These are phyloP conservation scores for Alternaria hordeiaustralica DNA, from an alignment of 2,329 filamentous ascomycete genomes.

Conservation along the genomic window DNA sequence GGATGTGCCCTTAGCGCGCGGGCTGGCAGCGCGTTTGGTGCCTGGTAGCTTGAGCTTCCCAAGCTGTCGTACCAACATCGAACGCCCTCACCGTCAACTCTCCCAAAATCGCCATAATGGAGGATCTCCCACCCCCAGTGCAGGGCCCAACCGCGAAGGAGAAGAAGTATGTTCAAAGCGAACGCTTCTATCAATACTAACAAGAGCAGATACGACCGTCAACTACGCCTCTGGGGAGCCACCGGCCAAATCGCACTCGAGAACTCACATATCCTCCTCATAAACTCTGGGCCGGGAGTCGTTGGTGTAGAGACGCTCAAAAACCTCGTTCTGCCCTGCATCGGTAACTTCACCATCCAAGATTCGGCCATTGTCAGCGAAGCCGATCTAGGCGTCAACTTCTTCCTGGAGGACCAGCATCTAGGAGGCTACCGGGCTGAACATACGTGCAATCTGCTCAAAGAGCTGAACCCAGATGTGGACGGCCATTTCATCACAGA, in stretches of 20 bases:
- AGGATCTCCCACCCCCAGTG: constrained; percentile 48
- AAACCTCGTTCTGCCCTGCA: constrained; percentile 92
- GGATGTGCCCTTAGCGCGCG: constrained; percentile 16
- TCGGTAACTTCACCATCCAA: constrained; percentile 89
- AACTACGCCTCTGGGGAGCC: constrained; percentile 93
- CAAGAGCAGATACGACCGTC: constrained; percentile 79
- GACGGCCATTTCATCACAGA: constrained; percentile 72
- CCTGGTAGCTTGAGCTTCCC: constrained; percentile 6
- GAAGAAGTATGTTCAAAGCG: constrained; percentile 52
- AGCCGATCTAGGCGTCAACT: constrained; percentile 90
- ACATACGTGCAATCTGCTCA: constrained; percentile 75
- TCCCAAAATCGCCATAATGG: constrained; percentile 29
- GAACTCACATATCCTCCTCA: constrained; percentile 84
- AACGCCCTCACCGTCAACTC: neutral
- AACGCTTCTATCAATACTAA: constrained; percentile 26
- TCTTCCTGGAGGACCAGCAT: constrained; percentile 85
- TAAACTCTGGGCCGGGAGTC: constrained; percentile 87
- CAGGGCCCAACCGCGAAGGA: constrained; percentile 55
- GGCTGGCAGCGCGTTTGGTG: constrained; percentile 11
- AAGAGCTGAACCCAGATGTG: constrained; percentile 93
- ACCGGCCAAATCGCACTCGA: constrained; percentile 90
- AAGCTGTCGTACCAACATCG: constrained; percentile 6
- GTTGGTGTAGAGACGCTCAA: constrained; percentile 92
- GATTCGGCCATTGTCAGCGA: constrained; percentile 80
- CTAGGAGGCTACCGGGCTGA: constrained; percentile 80